These are phyloP conservation scores for Coemansia sp. DNA, from an alignment of 192 early-diverging fungal genomes.

Conservation along the genomic window DNA sequence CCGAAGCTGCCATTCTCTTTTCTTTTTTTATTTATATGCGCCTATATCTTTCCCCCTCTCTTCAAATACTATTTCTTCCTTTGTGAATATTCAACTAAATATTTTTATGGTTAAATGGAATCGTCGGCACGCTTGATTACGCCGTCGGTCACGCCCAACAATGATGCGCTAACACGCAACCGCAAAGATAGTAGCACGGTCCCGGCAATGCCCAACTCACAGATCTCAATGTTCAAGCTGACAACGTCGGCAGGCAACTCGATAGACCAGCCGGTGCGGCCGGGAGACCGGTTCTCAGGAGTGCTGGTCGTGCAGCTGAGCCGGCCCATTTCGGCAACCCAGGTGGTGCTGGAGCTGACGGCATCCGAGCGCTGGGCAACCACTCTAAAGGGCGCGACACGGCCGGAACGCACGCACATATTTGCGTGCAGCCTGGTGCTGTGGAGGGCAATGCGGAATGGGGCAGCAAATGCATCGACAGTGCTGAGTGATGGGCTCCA, in stretches of 20 bases:
- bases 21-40: slow-evolving; percentile 1
- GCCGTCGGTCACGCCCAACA: slow-evolving; percentile 1
- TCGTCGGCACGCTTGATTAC: slow-evolving; percentile 6
- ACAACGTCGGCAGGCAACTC: slow-evolving; percentile 42
- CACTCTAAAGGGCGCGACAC: slow-evolving; percentile 12
- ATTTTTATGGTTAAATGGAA: slow-evolving; percentile 3
- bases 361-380: slow-evolving; percentile 32
- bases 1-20: not conserved
- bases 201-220: slow-evolving; percentile 14
- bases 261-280: slow-evolving; percentile 45
- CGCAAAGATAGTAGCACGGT: slow-evolving; percentile 19
- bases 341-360: slow-evolving; percentile 37
- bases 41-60: not conserved
- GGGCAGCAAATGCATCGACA: slow-evolving; percentile 30
- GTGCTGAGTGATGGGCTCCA: slow-evolving; percentile 51
- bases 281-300: slow-evolving; percentile 46
- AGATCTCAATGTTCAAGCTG: slow-evolving; percentile 44
- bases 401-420: slow-evolving; percentile 13
- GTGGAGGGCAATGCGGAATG: slow-evolving; percentile 45
- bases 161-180: slow-evolving; percentile 13
- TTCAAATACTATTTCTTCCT: not conserved
- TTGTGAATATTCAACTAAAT: not conserved
- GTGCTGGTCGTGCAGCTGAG: slow-evolving; percentile 36
- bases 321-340: slow-evolving; percentile 41
- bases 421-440: slow-evolving; percentile 25